Conservation (phyloP, 306 rosid species). For the Oxytropis ochrocephala region DNA sequence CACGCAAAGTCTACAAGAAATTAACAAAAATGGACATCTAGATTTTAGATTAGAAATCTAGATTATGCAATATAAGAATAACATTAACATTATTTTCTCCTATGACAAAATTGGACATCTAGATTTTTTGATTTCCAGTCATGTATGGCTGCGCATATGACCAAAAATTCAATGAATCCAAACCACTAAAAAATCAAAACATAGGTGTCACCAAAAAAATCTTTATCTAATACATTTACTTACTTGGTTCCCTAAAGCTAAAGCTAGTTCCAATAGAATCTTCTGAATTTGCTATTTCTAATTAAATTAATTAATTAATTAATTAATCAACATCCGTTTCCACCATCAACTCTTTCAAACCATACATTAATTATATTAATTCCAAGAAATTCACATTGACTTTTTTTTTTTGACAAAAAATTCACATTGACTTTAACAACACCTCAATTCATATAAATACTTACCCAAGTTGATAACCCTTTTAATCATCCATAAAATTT, state of each 20-base stretch:
- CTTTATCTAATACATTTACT: background rate
- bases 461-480: background rate
- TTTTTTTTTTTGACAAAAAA: no score
- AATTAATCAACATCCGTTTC: slow-evolving; percentile 11
- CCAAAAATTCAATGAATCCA: slow-evolving; percentile 12
- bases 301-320: no score
- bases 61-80: background rate
- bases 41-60: no score
- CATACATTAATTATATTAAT: background rate
- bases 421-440: slow-evolving; percentile 6
- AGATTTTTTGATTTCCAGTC: slow-evolving; percentile 16
- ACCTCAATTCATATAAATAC: slow-evolving; percentile 18
- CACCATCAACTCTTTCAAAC: slow-evolving; percentile 1
- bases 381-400: slow-evolving; percentile 24
- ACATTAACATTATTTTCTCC: background rate
- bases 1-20: no score
- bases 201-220: background rate
- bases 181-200: background rate
- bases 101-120: background rate
- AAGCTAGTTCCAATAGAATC: background rate
- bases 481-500: background rate
- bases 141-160: slow-evolving; percentile 19
- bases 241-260: background rate
- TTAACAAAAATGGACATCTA: no score
- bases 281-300: background rate